Conservation (phyloP, 179 eudicot genomes). For the Corrigiola litoralis region DNA sequence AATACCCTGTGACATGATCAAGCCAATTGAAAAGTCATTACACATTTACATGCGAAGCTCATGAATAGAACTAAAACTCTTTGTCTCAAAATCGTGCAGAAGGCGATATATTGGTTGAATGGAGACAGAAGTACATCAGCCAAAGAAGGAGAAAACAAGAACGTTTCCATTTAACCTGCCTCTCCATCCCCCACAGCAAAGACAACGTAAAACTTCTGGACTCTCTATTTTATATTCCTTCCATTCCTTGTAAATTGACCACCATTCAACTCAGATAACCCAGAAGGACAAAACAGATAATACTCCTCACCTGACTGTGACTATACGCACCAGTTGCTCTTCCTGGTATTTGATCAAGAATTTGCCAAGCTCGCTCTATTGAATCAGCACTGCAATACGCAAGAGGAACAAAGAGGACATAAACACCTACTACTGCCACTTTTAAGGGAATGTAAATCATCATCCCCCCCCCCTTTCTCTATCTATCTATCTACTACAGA, state of each 20-base stretch:
- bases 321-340: conserved; percentile 97
- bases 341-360: conserved; percentile 87
- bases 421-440: neutral
- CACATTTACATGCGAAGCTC: neutral
- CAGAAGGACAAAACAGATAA: neutral
- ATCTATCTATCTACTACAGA: too few relatives aligned
- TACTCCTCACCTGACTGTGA: conserved; percentile 69
- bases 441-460: neutral
- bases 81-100: neutral
- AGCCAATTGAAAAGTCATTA: neutral
- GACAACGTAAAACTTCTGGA: neutral
- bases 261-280: neutral
- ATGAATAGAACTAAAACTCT: neutral
- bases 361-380: conserved; percentile 78
- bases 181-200: neutral
- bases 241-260: neutral
- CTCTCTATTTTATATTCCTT: neutral
- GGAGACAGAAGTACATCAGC: too few relatives aligned
- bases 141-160: too few relatives aligned
- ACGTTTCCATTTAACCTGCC: neutral
- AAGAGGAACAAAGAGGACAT: neutral
- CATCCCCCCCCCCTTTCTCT: neutral
- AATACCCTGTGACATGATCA: conserved; percentile 46
- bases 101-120: too few relatives aligned
- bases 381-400: conserved; percentile 58